Evolutionary conservation across 2,329 filamentous ascomycete species (phyloP), one percentile per base, ranked within the genome.

Genomic region (Diaporthe capsici): DNA sequence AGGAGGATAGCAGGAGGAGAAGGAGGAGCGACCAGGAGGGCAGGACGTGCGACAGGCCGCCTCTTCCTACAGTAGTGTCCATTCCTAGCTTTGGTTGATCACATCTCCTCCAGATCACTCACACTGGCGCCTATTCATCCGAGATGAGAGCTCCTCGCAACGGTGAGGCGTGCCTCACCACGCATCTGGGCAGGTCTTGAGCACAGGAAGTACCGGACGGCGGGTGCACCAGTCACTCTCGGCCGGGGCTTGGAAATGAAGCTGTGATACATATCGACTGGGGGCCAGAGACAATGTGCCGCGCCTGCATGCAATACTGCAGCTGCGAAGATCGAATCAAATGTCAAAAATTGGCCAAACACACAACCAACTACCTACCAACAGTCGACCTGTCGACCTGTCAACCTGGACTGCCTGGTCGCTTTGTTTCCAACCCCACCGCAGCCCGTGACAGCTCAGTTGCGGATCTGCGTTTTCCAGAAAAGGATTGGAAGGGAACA

Each of bases 111-210:
- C 47, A 51, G 63, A 53, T 39, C 44, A 53, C 63, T 53, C 28
- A 34, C 47, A 68, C n/a, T 39, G 47, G 31, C 65, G 34, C 65
- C 47, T 55, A 70, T 70, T 70, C 49, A 70, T 70, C 65, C 65
- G 49, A 70, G 65, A 55, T 42, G 49, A 70, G 49, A 55, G 25
- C 25, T 53, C 34, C 65, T 70, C 49, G 34, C 65, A 55, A 55
- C 49, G 49, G 49, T 70, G 47, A n/a, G 49, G 65, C 65, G 65
- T 70, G 65, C 65, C 31, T 70, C 49, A 70, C 22, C 12, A 53
- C 8, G 10, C 25, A 47, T 20, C 60, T 47, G 15, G 60, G 60
- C 25, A 31, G n/a, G 53, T 63, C 58, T 22, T 47, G 60, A 31
- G 39, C 17, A 17, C 15, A 65, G 34, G n/a, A 49, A 42, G 42